Base-by-base conservation (phyloP, 139 green algal species). In the Chlorella sp. region DNA sequence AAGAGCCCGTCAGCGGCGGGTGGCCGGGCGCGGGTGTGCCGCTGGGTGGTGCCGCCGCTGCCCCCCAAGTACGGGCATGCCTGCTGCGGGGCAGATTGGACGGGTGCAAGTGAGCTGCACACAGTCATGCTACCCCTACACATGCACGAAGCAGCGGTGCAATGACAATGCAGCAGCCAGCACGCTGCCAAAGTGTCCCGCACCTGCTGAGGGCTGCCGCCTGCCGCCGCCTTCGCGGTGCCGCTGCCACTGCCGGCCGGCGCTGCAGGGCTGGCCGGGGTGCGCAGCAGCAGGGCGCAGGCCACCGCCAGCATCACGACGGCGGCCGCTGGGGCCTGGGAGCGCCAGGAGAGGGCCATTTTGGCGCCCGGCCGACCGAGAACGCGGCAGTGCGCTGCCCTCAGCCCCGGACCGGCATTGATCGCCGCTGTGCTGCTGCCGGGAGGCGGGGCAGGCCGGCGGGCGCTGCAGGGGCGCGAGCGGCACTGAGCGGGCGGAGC, bases 1-100 rank as follows among this genome's bases (percentile, higher is more conserved):
- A 86, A 89, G 26, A 83, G 28, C 2, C 78, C 78, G 4, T 74
- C 65, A 7, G 5, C 47, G 4, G 64, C 23, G 44, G 64, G 65
- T 20, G 62, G 26, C 39, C 28, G 18, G 18, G 28, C 55, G 34
- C 51, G 17, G 23, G 6, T 38, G 56, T 38, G 3, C 6, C 26
- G 38, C 26, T 28, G 5, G 34, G 11, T 6, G 34, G 26, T 32
- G 62, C 62, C 39, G 38, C 51, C 28, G 78, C 60, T 38, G 38
- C 12, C 23, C 18, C 26, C 30, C 70, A 39, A 41, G 36, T 60
- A 30, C 26, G 55, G 74, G 34, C 74, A 70, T 0, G 56, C 30
- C 16, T 55, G 9, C 56, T 34, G 21, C 56, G 34, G 25, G 18
- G 68, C 34, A 30, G 20, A 51, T 30, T 28, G 30, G 28, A 32